These are phyloP conservation scores for Epichloe sylvatica DNA, from an alignment of 2,329 filamentous ascomycete species.

Conservation along the genomic window DNA sequence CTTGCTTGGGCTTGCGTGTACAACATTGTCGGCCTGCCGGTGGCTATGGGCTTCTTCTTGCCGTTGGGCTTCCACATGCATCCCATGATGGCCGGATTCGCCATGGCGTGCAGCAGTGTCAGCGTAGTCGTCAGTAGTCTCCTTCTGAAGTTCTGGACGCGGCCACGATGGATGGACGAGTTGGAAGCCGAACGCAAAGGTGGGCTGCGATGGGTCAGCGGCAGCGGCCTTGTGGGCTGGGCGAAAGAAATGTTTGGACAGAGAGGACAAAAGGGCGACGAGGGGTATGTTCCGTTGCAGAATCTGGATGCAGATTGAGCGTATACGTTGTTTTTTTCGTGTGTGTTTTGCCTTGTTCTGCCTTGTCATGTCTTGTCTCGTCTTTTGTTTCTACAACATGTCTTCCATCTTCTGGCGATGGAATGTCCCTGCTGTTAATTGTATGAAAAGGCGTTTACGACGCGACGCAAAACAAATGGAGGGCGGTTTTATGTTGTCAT, in stretches of 20 bases:
- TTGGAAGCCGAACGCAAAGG: constrained; percentile 46
- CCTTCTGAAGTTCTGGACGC: constrained; percentile 71
- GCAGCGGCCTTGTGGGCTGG: constrained; percentile 29
- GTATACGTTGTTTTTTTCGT: not conserved
- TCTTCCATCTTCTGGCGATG: not conserved
- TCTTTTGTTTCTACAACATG: not conserved
- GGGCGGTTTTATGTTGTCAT: no score
- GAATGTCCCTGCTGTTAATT: not conserved
- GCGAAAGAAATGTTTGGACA: constrained; percentile 27
- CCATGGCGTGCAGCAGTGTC: constrained; percentile 84
- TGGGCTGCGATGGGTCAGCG: constrained; percentile 27
- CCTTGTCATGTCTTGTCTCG: not conserved
- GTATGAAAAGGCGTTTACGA: not conserved
- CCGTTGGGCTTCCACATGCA: constrained; percentile 79
- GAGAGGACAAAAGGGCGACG: constrained; percentile 29
- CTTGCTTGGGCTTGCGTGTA: constrained; percentile 86
- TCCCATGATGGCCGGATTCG: constrained; percentile 85
- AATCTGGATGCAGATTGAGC: constrained; percentile 27
- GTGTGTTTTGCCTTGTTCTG: not conserved
- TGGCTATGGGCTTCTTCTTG: constrained; percentile 93
- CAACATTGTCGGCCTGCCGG: constrained; percentile 80
- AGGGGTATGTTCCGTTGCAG: constrained; percentile 46
- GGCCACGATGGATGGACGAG: constrained; percentile 77
- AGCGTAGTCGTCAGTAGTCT: constrained; percentile 77
- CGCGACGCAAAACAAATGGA: no score